Evolutionary conservation across 2,329 filamentous ascomycete species (phyloP).

Genomic region (Fusarium lateritium): DNA sequence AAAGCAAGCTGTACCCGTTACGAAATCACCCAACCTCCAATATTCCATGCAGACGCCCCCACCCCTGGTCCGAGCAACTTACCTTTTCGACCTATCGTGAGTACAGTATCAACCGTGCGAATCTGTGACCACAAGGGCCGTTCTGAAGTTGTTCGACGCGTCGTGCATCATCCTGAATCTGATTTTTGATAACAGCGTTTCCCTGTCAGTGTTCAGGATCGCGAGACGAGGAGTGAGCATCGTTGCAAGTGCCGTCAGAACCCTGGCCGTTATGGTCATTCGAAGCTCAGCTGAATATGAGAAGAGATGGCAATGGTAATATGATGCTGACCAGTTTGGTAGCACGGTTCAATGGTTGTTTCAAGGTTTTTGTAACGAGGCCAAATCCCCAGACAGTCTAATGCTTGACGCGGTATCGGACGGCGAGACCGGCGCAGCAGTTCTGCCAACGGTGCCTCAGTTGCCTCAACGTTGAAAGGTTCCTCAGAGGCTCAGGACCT

Average conservation of each 20-base stretch:
- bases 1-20: constrained; percentile 46
- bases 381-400: constrained; percentile 23
- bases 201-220: constrained; percentile 43
- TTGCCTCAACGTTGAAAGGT: constrained; percentile 32
- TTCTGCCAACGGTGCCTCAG: constrained; percentile 39
- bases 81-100: constrained; percentile 26
- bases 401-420: constrained; percentile 45
- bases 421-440: constrained; percentile 44
- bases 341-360: constrained; percentile 30
- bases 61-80: constrained; percentile 31
- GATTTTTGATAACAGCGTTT: constrained; percentile 43
- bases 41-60: constrained; percentile 42
- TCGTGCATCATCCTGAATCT: constrained; percentile 48
- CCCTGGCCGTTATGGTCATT: constrained; percentile 32
- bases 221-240: constrained; percentile 47
- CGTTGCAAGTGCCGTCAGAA: constrained; percentile 44
- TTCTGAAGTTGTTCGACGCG: constrained; percentile 41
- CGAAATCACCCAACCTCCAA: constrained; percentile 47
- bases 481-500: constrained; percentile 24
- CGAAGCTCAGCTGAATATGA: constrained; percentile 13
- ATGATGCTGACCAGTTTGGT: constrained; percentile 26
- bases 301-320: constrained; percentile 22
- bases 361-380: constrained; percentile 26
- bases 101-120: constrained; percentile 41
- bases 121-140: constrained; percentile 13